A percentile compares a stretch with the other conserved stretches of the same genome.
Conservation (phyloP, 495 filamentous ascomycete genomes). For the Rostrohypoxylon terebratum region DNA sequence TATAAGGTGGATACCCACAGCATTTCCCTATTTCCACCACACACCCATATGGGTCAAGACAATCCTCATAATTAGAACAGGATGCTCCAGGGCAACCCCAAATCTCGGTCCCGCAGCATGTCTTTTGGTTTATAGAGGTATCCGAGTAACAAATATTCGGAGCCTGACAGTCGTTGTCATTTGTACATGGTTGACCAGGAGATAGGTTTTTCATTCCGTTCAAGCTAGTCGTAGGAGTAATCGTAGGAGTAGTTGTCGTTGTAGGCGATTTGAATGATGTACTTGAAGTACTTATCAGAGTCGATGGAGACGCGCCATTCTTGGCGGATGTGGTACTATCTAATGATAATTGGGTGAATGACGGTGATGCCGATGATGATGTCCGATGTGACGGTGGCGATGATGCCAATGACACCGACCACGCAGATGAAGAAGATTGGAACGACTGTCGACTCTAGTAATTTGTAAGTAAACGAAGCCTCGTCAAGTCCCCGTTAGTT, state of each 20-base stretch:
- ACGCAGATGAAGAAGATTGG: no score
- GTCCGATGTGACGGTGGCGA: no score
- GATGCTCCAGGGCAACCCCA: neutral
- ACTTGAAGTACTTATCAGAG: neutral
- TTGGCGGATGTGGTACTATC: neutral
- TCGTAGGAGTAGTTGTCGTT: neutral
- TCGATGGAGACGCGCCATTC: neutral
- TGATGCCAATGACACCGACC: no score
- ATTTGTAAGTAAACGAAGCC: neutral
- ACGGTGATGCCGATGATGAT: neutral
- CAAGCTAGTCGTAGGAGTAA: neutral
- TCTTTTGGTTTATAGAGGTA: neutral
- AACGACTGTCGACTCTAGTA: neutral
- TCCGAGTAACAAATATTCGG: neutral
- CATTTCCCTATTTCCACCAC: neutral
- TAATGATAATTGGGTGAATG: neutral
- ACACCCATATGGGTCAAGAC: neutral
- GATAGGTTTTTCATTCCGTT: neutral
- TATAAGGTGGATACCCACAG: neutral
- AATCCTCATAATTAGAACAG: neutral
- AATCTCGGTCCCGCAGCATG: neutral
- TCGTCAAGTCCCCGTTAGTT: neutral
- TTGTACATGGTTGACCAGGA: neutral
- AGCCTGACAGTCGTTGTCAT: neutral
- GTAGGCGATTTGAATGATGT: neutral